phyloP scores from a whole-genome alignment of 306 rosid species.

The Vigna mungo region DNA sequence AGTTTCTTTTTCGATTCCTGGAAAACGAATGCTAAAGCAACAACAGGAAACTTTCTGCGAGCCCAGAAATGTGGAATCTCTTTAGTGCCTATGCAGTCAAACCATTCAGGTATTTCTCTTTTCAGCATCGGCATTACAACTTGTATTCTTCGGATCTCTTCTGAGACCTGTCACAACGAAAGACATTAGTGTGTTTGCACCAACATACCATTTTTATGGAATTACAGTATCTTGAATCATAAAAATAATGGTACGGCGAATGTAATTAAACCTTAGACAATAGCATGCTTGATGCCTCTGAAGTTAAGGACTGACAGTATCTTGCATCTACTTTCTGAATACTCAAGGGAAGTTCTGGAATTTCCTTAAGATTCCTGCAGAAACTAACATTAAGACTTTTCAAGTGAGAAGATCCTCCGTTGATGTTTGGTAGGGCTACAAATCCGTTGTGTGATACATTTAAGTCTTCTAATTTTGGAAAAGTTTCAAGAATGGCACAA shows the following conservation, averaged over 20 bases:
- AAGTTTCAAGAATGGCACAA: not conserved
- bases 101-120: constrained; percentile 12
- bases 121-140: not conserved
- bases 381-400: not conserved
- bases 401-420: not conserved
- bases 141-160: not conserved
- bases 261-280: constrained; percentile 36
- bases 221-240: not conserved
- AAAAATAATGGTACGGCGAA: not conserved
- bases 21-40: constrained; percentile 7
- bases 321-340: constrained; percentile 38
- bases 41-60: not conserved
- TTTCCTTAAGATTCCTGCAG: constrained; percentile 1
- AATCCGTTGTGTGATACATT: not conserved
- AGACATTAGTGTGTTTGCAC: not conserved
- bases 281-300: constrained; percentile 17
- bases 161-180: not conserved
- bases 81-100: not conserved
- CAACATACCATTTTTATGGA: not conserved
- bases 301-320: constrained; percentile 3
- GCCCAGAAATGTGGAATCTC: not conserved
- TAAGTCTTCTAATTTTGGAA: constrained; percentile 18
- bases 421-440: constrained; percentile 20
- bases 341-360: constrained; percentile 27
- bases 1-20: not conserved